phyloP scores from a whole-genome alignment of 208 protist genomes.

The Zelonia costaricensis region DNA sequence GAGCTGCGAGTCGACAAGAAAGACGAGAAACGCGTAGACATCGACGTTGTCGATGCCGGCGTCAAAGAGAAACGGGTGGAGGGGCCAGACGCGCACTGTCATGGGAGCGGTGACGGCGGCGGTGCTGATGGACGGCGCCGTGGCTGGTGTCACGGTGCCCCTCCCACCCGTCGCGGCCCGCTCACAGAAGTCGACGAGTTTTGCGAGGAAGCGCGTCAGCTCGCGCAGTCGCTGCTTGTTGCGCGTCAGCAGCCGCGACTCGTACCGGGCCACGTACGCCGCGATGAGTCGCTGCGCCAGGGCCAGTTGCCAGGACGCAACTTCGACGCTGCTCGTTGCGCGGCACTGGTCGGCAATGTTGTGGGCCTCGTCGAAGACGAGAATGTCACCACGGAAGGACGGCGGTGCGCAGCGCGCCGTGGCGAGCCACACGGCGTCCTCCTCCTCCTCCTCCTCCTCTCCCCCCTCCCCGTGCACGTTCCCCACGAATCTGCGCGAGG shows the following conservation, averaged over 20 bases:
- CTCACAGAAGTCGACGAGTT: conserved; percentile 16
- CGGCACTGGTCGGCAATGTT: conserved; percentile 95
- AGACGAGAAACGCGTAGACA: conserved; percentile 53
- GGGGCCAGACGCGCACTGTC: conserved; percentile 20
- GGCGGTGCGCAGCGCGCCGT: conserved; percentile 32
- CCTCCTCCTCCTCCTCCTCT: background rate
- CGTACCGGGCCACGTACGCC: conserved; percentile 75
- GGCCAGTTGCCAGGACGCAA: conserved; percentile 49
- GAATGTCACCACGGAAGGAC: conserved; percentile 73
- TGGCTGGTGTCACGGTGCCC: background rate
- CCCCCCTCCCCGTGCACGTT: too few species aligned
- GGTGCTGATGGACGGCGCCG: background rate
- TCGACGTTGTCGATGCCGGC: conserved; percentile 76
- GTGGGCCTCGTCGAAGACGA: conserved; percentile 97
- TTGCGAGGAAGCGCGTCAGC: conserved; percentile 64
- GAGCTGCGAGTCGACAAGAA: conserved; percentile 63
- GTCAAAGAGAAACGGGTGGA: conserved; percentile 72
- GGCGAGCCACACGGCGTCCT: conserved; percentile 17
- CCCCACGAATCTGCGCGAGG: too few species aligned
- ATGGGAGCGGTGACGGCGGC: background rate
- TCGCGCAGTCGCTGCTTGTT: conserved; percentile 91
- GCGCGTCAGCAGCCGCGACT: conserved; percentile 71
- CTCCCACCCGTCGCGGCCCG: background rate
- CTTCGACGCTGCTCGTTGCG: conserved; percentile 53
- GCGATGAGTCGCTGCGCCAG: conserved; percentile 44